A percentile compares a stretch with the other conserved stretches of the same genome.
phyloP scores from a whole-genome alignment of 306 rosid genomes.

The Vigna trinervia region DNA sequence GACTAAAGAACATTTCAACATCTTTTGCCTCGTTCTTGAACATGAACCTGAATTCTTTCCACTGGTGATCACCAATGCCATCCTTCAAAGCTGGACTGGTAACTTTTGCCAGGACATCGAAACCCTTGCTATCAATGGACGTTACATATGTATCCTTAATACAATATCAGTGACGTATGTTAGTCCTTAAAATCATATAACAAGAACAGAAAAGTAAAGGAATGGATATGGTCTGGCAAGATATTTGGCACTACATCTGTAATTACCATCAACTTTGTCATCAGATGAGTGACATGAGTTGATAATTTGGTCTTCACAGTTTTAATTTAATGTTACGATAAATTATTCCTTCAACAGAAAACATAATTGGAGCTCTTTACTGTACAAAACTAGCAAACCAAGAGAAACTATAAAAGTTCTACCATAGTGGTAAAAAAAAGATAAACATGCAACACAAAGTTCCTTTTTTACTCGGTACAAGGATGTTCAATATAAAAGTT shows the following conservation, averaged over 20 bases:
- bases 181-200: constrained; percentile 25
- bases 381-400: constrained; percentile 17
- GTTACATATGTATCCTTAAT: constrained; percentile 74
- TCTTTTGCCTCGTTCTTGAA: constrained; percentile 69
- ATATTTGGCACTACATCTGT: constrained; percentile 4
- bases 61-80: constrained; percentile 57
- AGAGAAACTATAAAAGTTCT: neutral
- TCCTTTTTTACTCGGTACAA: neutral
- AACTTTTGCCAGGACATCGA: constrained; percentile 72
- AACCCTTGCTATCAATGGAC: constrained; percentile 83
- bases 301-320: neutral
- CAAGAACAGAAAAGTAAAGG: constrained; percentile 13
- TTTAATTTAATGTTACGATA: constrained; percentile 16
- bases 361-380: neutral
- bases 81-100: constrained; percentile 54
- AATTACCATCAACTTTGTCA: neutral
- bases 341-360: neutral
- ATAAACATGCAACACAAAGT: neutral
- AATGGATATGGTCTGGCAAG: neutral
- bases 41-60: constrained; percentile 78
- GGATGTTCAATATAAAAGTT: neutral
- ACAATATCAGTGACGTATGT: constrained; percentile 33
- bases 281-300: neutral
- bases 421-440: neutral
- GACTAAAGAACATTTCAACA: constrained; percentile 69